phyloP scores from a whole-genome alignment of 345 rosid genomes.

The Dovyalis caffra region DNA sequence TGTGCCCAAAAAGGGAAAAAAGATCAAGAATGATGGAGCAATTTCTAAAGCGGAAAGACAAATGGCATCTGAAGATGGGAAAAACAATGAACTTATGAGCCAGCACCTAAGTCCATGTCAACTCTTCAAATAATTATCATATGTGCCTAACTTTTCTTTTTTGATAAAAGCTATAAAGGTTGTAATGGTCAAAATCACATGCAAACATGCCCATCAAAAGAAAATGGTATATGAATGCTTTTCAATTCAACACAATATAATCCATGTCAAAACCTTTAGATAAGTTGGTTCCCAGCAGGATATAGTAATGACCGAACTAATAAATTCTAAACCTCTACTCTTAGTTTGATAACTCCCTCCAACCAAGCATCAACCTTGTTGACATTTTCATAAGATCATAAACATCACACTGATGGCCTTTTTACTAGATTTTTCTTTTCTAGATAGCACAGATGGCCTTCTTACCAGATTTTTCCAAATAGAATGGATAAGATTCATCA shows the following conservation, averaged over 20 bases:
- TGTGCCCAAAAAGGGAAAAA: constrained; percentile 35
- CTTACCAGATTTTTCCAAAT: neutral
- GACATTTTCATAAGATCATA: neutral
- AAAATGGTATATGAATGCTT: neutral
- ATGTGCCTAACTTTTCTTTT: neutral
- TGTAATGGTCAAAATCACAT: neutral
- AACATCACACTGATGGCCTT: neutral
- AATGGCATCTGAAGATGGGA: neutral
- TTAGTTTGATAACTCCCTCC: neutral
- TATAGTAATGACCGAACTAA: neutral
- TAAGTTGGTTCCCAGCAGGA: neutral
- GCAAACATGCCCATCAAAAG: neutral
- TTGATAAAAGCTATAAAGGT: neutral
- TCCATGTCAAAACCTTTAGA: neutral
- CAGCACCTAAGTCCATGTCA: neutral
- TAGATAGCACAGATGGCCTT: neutral
- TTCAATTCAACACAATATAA: neutral
- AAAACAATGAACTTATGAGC: constrained; percentile 5
- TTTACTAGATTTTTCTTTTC: neutral
- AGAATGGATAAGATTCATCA: neutral
- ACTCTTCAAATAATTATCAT: neutral
- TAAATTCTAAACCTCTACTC: neutral
- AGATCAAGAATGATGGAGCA: neutral
- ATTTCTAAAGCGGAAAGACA: neutral
- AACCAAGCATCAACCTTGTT: neutral